Conservation (phyloP, 2,329 filamentous ascomycete species). For the Coniochaeta prunicola region DNA sequence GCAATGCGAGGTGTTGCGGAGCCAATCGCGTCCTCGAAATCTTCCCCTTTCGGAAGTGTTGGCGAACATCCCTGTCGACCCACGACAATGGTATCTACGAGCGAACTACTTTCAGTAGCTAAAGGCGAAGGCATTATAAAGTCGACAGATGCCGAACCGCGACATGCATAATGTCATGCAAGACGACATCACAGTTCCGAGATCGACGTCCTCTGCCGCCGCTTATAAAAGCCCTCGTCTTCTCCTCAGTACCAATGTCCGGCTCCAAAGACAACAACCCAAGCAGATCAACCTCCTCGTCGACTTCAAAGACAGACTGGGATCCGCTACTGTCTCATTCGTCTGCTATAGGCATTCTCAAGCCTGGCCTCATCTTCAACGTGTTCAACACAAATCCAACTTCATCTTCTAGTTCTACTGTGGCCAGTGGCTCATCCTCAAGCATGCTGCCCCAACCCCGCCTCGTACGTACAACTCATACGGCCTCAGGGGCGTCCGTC, state of each 20-base stretch:
- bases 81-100: not conserved
- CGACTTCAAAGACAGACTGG: conserved; percentile 12
- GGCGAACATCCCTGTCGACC: not conserved
- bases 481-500: conserved; percentile 20
- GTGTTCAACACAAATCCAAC: conserved; percentile 7
- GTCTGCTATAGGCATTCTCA: conserved; percentile 18
- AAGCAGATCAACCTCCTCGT: not conserved
- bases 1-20: not conserved
- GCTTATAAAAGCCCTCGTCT: not conserved
- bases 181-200: not conserved
- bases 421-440: not conserved
- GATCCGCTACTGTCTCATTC: conserved; percentile 17
- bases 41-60: not conserved
- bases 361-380: conserved; percentile 17
- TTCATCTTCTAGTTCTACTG: not conserved
- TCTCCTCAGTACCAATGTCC: not conserved
- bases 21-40: not conserved
- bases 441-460: conserved; percentile 12
- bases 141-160: not conserved
- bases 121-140: not conserved
- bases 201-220: not conserved
- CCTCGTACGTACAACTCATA: conserved; percentile 22
- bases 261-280: not conserved
- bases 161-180: not conserved
- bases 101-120: not conserved